Base-by-base conservation (phyloP, 2,329 filamentous ascomycete species). In the Aureobasidium sp. region DNA sequence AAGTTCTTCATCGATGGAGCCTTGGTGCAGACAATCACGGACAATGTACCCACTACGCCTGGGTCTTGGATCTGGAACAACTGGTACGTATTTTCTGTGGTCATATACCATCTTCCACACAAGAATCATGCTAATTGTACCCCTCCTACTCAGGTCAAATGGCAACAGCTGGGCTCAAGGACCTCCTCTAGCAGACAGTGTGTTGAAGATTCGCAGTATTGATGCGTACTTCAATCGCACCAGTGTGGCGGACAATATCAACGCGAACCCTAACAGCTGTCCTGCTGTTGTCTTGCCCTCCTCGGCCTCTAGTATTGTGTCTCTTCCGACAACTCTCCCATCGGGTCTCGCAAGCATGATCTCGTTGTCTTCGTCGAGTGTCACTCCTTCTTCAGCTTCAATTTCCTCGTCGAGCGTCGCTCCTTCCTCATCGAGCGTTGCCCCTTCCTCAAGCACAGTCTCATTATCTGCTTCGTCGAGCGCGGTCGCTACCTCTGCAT, bases 111-210 rank as follows among this genome's bases (percentile, higher is more conserved):
- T 15, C 4, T 23, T 51, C 18, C 29, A 33, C 29, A 1, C n/a
- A 6, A 33, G 18, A 18, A 51, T 33, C 48, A 51, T 13, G 18
- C 48, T 36, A 6, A 51, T 31, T 15, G 3, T 4, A 6, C 20
- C 33, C n/a, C n/a, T n/a, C n/a, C n/a, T n/a, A n/a, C 20, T 13
- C 48, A 51, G 48, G 50, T 93, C 90, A 75, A 68, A 68, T 70
- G 92, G 92, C 40, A 91, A 94, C 73, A 75, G 82, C 4, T 95
- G 93, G 93, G 92, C 90, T 47, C 88, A 84, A 16, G 93, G 92
- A 0, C 93, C 93, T 5, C 92, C 93, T 0, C 68, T 70, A 0
- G 69, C 81, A 38, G 89, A 94, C 71, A 88, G 92, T 0, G 78
- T 84, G 25, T 82, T 93, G 71, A 87, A 84, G 15, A 84, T 95